A percentile compares a stretch with the other conserved stretches of the same genome.
Evolutionary conservation across 1,284 basidiomycete species (phyloP).

Genomic region (Naganishia cerealis): DNA sequence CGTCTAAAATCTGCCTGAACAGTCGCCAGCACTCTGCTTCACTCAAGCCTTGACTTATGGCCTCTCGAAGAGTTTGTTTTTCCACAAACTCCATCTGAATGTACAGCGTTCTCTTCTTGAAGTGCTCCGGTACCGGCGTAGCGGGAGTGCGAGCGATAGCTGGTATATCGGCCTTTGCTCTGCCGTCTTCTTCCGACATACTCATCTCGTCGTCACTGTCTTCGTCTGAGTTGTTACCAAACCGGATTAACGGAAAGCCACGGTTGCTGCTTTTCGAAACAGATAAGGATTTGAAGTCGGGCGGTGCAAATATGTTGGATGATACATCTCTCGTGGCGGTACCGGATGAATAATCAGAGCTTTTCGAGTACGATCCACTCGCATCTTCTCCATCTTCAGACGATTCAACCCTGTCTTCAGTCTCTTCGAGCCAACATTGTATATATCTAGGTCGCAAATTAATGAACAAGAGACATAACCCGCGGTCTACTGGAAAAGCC

Average conservation of each 20-base stretch:
- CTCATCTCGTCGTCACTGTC: conserved; percentile 40
- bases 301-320: conserved; percentile 47
- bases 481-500: background rate
- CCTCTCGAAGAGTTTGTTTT: conserved; percentile 57
- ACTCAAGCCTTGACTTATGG: conserved; percentile 73
- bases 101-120: conserved; percentile 49
- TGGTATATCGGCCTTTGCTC: conserved; percentile 23
- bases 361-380: conserved; percentile 15
- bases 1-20: conserved; percentile 89
- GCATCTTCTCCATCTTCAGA: conserved; percentile 31
- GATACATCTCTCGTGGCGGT: conserved; percentile 34
- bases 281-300: conserved; percentile 49
- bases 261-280: conserved; percentile 44
- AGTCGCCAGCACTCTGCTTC: conserved; percentile 87
- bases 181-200: conserved; percentile 33
- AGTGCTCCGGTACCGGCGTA: conserved; percentile 28
- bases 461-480: background rate
- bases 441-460: conserved; percentile 31
- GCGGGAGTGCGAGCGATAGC: conserved; percentile 13
- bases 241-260: conserved; percentile 51
- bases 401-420: conserved; percentile 9
- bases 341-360: background rate
- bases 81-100: conserved; percentile 50
- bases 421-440: conserved; percentile 50
- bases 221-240: conserved; percentile 45